A percentile compares a stretch with the other conserved stretches of the same genome.
Evolutionary conservation across 306 rosid species (phyloP).

Genomic region (Quercus glauca): DNA sequence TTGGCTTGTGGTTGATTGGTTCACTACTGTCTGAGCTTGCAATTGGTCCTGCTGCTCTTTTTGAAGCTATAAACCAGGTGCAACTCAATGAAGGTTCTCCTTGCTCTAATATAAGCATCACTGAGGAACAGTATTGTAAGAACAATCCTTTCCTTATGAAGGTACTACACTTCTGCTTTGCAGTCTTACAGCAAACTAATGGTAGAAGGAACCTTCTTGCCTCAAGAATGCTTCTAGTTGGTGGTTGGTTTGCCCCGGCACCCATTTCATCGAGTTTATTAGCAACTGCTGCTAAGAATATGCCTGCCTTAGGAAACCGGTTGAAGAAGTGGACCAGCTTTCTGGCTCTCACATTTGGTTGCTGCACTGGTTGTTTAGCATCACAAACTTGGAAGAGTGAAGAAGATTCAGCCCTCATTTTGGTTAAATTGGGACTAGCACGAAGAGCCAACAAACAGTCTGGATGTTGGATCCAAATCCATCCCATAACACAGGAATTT

Average conservation of each 20-base stretch:
- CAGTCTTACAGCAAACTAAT: slow-evolving; percentile 45
- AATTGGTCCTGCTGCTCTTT: slow-evolving; percentile 56
- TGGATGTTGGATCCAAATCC: slow-evolving; percentile 77
- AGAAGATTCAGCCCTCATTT: slow-evolving; percentile 69
- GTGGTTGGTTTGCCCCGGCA: slow-evolving; percentile 74
- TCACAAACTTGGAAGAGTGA: slow-evolving; percentile 65
- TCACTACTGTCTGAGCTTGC: slow-evolving; percentile 69
- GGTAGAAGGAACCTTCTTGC: slow-evolving; percentile 51
- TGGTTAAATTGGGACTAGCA: slow-evolving; percentile 67
- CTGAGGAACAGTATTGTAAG: slow-evolving; percentile 68
- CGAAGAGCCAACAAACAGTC: slow-evolving; percentile 43
- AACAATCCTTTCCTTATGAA: slow-evolving; percentile 74
- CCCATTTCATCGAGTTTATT: slow-evolving; percentile 58
- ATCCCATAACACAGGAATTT: slow-evolving; percentile 64
- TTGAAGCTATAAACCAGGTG: slow-evolving; percentile 60
- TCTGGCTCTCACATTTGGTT: slow-evolving; percentile 33
- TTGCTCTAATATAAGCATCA: slow-evolving; percentile 42
- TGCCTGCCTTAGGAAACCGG: slow-evolving; percentile 36
- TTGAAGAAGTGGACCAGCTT: slow-evolving; percentile 55
- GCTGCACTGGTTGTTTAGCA: slow-evolving; percentile 48
- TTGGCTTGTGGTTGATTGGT: slow-evolving; percentile 70
- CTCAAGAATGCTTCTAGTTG: slow-evolving; percentile 66
- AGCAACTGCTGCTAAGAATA: slow-evolving; percentile 52
- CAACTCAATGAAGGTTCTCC: slow-evolving; percentile 47
- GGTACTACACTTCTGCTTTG: slow-evolving; percentile 53